Evolutionary conservation across 768 basidiomycete genomes (phyloP), one percentile per base, ranked within the genome.

Genomic region (Amanita pseudoporphyria): DNA sequence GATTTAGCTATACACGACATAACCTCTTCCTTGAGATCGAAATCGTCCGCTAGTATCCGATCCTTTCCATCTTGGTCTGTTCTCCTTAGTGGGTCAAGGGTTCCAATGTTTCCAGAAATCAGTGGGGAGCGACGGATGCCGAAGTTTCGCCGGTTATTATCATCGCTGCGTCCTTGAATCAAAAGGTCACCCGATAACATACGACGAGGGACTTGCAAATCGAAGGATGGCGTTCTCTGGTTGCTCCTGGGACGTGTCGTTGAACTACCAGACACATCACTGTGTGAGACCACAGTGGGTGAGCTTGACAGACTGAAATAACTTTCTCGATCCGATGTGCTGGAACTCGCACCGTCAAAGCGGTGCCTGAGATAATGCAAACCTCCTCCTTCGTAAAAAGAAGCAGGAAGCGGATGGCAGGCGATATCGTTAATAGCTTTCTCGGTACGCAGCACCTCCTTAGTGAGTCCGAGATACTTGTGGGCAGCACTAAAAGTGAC

Each of bases 401-500:
- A 81, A 12, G 78, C 67, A 0, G 96, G 94, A 0, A 99, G 72
- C 2, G 96, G 96, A 63, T 98, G 91, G 45, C 92, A 94, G 13
- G 96, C 95, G 53, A 97, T 85, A 53, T 94, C 87, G 58, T 99
- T 99, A 63, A 99, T 95, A 0, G 89, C 87, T 61, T 96, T 91
- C 67, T 99, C 96, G 2, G 96, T 95, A 30, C 92, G 82, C 31
- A 99, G 81, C 4, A 98, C 89, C 65, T 99, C 96, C 14, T 84
- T 81, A 0, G 96, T 99, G 47, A 99, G 63, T 5, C 96, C 96
- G 5, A 99, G 79, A 63, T 96, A 99, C 59, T 86, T 87, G 65
- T 98, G 96, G 0, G 96, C 94, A 9, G 95, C 96, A 61, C 86
- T 89, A 71, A 99, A 97, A 0, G 96, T 99, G 9, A 98, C 96